Conservation (phyloP, 805 yeast genomes). For the Myxozyma mucilagina region DNA sequence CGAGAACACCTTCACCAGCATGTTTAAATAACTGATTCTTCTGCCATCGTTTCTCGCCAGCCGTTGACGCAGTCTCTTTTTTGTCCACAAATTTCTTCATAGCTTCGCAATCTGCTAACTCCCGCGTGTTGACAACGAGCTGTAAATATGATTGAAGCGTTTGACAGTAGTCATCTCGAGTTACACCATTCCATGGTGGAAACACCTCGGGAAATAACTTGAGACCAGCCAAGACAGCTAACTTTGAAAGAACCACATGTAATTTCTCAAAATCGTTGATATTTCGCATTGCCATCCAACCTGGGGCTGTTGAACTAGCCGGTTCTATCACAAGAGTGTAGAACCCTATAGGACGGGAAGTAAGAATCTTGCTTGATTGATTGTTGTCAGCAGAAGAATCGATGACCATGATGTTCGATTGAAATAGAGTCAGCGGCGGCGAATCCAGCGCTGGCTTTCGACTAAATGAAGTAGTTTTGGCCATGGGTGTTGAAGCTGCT, state of each 20-base stretch:
- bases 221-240: slow-evolving; percentile 32
- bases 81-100: slow-evolving; percentile 33
- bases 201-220: slow-evolving; percentile 30
- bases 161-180: slow-evolving; percentile 29
- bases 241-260: slow-evolving; percentile 29
- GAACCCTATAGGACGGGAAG: slow-evolving; percentile 26
- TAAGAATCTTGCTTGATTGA: slow-evolving; percentile 8
- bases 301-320: slow-evolving; percentile 19
- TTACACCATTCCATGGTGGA: slow-evolving; percentile 28
- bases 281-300: slow-evolving; percentile 35
- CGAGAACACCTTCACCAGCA: slow-evolving; percentile 28
- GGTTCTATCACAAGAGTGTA: slow-evolving; percentile 33
- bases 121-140: slow-evolving; percentile 32
- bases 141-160: slow-evolving; percentile 28
- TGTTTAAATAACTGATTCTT: slow-evolving; percentile 24
- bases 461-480: slow-evolving; percentile 1
- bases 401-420: slow-evolving; percentile 22
- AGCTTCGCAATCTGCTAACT: slow-evolving; percentile 33
- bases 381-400: slow-evolving; percentile 28
- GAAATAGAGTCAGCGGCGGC: slow-evolving; percentile 14
- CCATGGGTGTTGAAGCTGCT: not conserved
- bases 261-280: slow-evolving; percentile 29
- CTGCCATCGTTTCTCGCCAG: slow-evolving; percentile 24
- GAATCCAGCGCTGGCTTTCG: slow-evolving; percentile 6
- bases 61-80: slow-evolving; percentile 25